These are phyloP conservation scores for Termitomyces sp. DNA, from an alignment of 1,284 basidiomycete genomes.

Conservation along the genomic window DNA sequence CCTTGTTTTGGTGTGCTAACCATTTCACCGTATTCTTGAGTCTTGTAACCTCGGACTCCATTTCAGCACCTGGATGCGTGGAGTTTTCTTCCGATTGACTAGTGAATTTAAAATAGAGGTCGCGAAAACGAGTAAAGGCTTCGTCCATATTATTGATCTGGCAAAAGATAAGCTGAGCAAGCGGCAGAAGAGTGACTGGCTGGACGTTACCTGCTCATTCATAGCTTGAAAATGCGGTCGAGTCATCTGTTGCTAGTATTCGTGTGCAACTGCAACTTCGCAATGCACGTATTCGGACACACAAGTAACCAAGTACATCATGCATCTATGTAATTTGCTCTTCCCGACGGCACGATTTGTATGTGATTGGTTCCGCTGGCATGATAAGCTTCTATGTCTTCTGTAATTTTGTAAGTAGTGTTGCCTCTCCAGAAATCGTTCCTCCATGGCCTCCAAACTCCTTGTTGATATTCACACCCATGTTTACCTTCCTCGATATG, in stretches of 20 bases:
- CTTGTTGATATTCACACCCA: constrained; percentile 81
- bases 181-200: background rate
- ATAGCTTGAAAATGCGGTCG: constrained; percentile 14
- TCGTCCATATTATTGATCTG: constrained; percentile 20
- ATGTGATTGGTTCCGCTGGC: constrained; percentile 7
- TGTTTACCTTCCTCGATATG: constrained; percentile 75
- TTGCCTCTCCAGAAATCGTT: background rate
- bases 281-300: background rate
- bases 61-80: constrained; percentile 11
- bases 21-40: constrained; percentile 9
- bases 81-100: constrained; percentile 14
- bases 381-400: background rate
- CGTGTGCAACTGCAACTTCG: background rate
- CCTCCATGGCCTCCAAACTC: constrained; percentile 28
- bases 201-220: constrained; percentile 16
- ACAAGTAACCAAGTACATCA: background rate
- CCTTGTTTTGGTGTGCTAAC: constrained; percentile 25
- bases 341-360: constrained; percentile 5
- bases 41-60: background rate
- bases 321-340: background rate
- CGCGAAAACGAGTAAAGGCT: constrained; percentile 22
- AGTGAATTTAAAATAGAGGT: constrained; percentile 19
- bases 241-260: constrained; percentile 8
- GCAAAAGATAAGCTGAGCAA: background rate
- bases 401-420: background rate